Evolutionary conservation across 1,284 basidiomycete genomes (phyloP).

Genomic region (Ceratobasidium sp.): DNA sequence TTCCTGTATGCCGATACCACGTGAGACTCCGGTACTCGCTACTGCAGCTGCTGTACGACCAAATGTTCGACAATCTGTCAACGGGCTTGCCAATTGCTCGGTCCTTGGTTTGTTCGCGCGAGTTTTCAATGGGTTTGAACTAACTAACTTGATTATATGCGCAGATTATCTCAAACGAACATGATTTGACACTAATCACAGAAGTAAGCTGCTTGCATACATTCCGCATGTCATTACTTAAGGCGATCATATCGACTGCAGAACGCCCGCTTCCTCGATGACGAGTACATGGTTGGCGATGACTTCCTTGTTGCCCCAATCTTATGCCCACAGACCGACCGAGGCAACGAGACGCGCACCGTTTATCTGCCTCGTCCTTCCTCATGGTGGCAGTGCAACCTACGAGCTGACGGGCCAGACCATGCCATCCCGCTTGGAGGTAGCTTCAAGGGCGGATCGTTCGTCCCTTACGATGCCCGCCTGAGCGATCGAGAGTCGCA

Average conservation of each 20-base stretch:
- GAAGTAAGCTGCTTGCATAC: constrained; percentile 2
- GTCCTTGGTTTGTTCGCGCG: constrained; percentile 21
- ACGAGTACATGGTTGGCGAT: constrained; percentile 42
- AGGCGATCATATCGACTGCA: neutral
- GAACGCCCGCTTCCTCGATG: constrained; percentile 36
- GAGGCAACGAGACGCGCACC: constrained; percentile 5
- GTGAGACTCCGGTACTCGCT: constrained; percentile 38
- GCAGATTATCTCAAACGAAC: constrained; percentile 37
- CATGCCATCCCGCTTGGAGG: neutral
- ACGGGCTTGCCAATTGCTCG: constrained; percentile 41
- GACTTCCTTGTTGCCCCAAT: constrained; percentile 38
- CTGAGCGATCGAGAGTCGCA: constrained; percentile 13
- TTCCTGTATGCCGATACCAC: constrained; percentile 39
- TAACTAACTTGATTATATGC: neutral
- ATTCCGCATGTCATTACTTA: neutral
- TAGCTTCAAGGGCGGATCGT: constrained; percentile 28
- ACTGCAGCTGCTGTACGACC: constrained; percentile 39
- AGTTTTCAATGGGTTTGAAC: neutral
- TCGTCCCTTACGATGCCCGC: constrained; percentile 31
- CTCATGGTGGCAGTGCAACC: constrained; percentile 37
- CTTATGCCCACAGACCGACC: constrained; percentile 5
- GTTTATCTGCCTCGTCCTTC: constrained; percentile 35
- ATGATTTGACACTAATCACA: constrained; percentile 19
- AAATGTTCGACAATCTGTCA: constrained; percentile 42
- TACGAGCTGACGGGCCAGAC: constrained; percentile 38